These are phyloP conservation scores for Colletotrichum sp. DNA, from an alignment of 2,329 filamentous ascomycete genomes.

Conservation along the genomic window DNA sequence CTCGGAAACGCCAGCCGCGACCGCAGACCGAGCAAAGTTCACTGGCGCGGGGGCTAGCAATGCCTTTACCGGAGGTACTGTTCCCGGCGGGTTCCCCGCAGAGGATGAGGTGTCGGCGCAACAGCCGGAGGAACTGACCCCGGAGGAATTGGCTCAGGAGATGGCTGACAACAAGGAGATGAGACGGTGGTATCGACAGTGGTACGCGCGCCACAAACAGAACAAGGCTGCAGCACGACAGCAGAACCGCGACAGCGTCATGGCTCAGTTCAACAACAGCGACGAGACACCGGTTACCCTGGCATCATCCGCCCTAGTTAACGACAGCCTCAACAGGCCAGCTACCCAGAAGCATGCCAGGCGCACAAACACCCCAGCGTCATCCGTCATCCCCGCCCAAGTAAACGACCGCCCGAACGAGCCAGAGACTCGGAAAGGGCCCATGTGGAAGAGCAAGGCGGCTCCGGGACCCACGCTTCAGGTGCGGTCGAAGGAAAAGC, in stretches of 20 bases:
- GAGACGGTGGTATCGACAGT: not conserved
- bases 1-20: not conserved
- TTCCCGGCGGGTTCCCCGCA: not conserved
- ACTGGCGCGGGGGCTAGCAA: not conserved
- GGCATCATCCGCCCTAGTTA: not conserved
- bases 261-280: not conserved
- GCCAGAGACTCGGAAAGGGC: not conserved
- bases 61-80: not conserved
- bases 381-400: not conserved
- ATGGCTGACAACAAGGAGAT: not conserved
- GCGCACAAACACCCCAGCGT: not conserved
- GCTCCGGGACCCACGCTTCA: not conserved
- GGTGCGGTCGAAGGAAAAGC: not conserved
- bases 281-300: not conserved
- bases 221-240: not conserved
- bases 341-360: not conserved
- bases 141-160: not conserved
- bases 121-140: not conserved
- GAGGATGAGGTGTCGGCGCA: not conserved
- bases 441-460: not conserved
- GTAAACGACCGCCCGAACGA: not conserved
- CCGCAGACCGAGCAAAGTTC: not conserved
- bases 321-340: not conserved
- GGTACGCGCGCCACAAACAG: not conserved
- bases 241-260: not conserved